Percentiles rank a stretch among this genome's conserved stretches.
Conservation (phyloP, 164 flowering plant species). For the Litsea cubeba region DNA sequence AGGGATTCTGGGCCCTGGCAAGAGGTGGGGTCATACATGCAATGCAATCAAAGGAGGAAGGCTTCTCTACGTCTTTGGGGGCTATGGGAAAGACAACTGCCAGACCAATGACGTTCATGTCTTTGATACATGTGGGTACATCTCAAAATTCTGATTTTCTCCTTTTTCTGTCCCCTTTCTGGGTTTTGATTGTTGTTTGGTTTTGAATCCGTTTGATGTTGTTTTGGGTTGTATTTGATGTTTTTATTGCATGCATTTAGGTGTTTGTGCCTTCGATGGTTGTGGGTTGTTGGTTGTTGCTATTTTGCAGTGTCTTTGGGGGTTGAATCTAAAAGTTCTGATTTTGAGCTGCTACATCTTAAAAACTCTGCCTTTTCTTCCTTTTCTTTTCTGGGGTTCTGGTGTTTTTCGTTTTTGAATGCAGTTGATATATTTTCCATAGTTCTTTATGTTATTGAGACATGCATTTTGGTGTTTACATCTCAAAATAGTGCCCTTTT, state of each 20-base stretch:
- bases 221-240: no score
- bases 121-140: slow-evolving; percentile 62
- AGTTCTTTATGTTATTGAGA: not conserved
- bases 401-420: not conserved
- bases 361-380: not conserved
- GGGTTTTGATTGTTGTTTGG: slow-evolving; percentile 2
- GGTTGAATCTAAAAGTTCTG: not conserved
- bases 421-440: not conserved
- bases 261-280: no score
- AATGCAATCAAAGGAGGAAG: slow-evolving; percentile 81
- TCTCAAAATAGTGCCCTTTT: no score
- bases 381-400: not conserved
- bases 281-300: no score
- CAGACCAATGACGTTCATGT: slow-evolving; percentile 92
- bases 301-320: no score
- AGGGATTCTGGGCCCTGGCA: slow-evolving; percentile 63
- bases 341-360: no score
- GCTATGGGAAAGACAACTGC: slow-evolving; percentile 75
- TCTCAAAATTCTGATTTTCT: not conserved
- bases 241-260: no score
- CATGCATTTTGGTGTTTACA: not conserved
- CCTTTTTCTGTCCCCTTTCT: not conserved
- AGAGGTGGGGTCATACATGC: slow-evolving; percentile 97
- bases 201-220: not conserved
- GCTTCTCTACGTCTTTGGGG: slow-evolving; percentile 83